These are phyloP conservation scores for Mortierella sp. DNA, from an alignment of 371 early-diverging fungal genomes.

Conservation along the genomic window DNA sequence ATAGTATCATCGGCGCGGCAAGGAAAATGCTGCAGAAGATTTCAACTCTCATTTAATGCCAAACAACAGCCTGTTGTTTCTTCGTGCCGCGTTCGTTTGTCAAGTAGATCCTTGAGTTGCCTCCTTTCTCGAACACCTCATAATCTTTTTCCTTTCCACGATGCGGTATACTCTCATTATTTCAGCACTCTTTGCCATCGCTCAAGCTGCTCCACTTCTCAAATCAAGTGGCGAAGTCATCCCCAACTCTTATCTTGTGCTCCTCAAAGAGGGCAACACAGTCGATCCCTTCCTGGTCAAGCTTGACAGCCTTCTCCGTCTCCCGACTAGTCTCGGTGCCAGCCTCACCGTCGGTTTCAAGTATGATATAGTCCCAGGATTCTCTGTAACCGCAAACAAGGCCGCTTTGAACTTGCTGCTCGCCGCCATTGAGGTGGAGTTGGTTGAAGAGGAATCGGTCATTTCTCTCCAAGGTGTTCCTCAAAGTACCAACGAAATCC, in stretches of 20 bases:
- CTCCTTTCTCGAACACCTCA: neutral
- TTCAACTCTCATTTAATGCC: too few relatives aligned
- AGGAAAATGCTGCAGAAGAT: too few relatives aligned
- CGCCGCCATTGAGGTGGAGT: constrained; percentile 54
- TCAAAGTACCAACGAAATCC: too few relatives aligned
- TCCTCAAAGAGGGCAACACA: constrained; percentile 29
- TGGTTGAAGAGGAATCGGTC: constrained; percentile 63
- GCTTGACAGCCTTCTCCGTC: constrained; percentile 23
- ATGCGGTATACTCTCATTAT: constrained; percentile 17
- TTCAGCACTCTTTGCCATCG: constrained; percentile 6
- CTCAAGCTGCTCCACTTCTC: constrained; percentile 18
- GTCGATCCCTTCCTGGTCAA: constrained; percentile 21
- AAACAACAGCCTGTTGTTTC: too few relatives aligned
- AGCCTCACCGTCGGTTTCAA: constrained; percentile 26
- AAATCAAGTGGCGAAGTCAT: constrained; percentile 22
- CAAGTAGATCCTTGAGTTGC: too few relatives aligned
- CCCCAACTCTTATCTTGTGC: constrained; percentile 29
- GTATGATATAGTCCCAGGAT: constrained; percentile 33
- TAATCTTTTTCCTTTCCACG: neutral
- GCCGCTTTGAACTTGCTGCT: constrained; percentile 29
- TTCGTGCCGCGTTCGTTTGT: too few relatives aligned
- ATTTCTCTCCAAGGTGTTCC: constrained; percentile 46
- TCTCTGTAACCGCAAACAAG: constrained; percentile 19
- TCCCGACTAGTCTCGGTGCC: constrained; percentile 33
- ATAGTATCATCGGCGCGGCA: too few relatives aligned